Conservation (phyloP, 331 rosid genomes). For the Pyracantha coccinea region DNA sequence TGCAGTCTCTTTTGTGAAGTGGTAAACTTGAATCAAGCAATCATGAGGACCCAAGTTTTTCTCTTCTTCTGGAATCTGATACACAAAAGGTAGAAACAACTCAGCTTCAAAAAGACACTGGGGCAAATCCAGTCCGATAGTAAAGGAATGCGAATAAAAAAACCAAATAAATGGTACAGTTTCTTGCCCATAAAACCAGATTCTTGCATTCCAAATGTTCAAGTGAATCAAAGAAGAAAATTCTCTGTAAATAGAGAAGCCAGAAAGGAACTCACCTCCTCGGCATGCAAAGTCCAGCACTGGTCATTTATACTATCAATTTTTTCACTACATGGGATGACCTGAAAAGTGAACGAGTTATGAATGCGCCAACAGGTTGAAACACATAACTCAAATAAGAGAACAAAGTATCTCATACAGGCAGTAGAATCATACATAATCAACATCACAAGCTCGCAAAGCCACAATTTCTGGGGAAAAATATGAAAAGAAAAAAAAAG, state of each 20-base stretch:
- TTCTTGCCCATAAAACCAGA: neutral
- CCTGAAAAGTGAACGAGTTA: slow-evolving; percentile 27
- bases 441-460: no score
- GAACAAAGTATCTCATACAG: no score
- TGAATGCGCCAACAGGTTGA: no score
- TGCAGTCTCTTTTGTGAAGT: slow-evolving; percentile 62
- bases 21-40: slow-evolving; percentile 84
- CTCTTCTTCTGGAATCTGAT: slow-evolving; percentile 83
- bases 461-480: no score
- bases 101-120: neutral
- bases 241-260: neutral
- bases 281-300: slow-evolving; percentile 81
- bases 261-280: slow-evolving; percentile 39
- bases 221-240: neutral
- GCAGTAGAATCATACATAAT: no score
- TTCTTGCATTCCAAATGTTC: neutral
- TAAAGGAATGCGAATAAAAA: neutral
- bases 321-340: slow-evolving; percentile 58
- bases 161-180: neutral
- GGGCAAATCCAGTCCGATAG: neutral
- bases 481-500: no score
- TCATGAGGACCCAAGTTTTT: slow-evolving; percentile 63
- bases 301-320: slow-evolving; percentile 87
- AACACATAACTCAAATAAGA: neutral
- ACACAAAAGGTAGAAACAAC: neutral